Base-by-base conservation (phyloP, 2,329 filamentous ascomycete genomes). In the Cytospora paraplurivora region DNA sequence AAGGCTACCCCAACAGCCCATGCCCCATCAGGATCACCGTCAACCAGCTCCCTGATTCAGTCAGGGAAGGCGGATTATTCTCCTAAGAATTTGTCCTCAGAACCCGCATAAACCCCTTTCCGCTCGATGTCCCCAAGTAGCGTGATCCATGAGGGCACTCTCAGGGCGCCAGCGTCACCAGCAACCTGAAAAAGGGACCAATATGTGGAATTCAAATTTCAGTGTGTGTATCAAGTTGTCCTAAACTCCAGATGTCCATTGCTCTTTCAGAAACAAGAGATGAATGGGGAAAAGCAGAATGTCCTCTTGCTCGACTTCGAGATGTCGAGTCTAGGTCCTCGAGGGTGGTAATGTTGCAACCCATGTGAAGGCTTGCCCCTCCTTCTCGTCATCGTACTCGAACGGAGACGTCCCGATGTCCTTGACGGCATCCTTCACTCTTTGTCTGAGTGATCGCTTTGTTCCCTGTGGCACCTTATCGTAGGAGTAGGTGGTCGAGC, bases 401-500 rank as follows among this genome's bases (percentile, higher is more conserved):
- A 62, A 65, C 7, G 65, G 63, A 21, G 63, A 62, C 21, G 62
- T 58, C n/a, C 65, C 65, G 49, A 67, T 49, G 21, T 68, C 66
- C 62, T 66, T 66, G 17, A 67, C 32, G 13, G 53, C 59, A 11
- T 38, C 55, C 60, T 67, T 67, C 1, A 68, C 21, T 12, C 63
- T 62, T 33, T 64, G 62, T 32, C 35, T 57, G 32, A 64, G 27
- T 32, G 64, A 65, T 10, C 60, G 51, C 27, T 65, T 68, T 15
- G 66, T 15, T 11, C 49, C 27, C 17, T 62, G 55, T 19, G 63
- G 11, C 50, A 72, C 67, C 66, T 76, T 75, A 63, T 62, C 59
- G 69, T 69, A 71, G 34, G 72, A 74, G 69, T 68, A 71, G 55
- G 73, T 72, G 33, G 71, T 70, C 52, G 72, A 71, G 59, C 69